Conservation (phyloP, 2,329 filamentous ascomycete genomes). For the Periglandula ipomoeae region DNA sequence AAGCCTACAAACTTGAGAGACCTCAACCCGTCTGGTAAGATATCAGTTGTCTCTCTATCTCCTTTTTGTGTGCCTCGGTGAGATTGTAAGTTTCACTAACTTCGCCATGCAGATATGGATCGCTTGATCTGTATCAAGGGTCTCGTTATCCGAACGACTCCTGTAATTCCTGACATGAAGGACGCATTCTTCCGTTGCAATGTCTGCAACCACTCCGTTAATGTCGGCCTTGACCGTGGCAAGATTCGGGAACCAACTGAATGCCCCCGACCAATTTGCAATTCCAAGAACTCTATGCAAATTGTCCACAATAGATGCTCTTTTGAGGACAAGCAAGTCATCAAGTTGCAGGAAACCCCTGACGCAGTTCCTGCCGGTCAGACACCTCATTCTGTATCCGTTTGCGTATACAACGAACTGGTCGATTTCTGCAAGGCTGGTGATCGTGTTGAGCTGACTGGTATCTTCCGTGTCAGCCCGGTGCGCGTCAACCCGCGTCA, state of each 20-base stretch:
- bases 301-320: constrained; percentile 92
- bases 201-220: constrained; percentile 83
- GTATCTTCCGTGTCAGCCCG: constrained; percentile 91
- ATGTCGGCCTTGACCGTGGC: constrained; percentile 86
- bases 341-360: constrained; percentile 96
- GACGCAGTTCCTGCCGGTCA: constrained; percentile 92
- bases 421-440: constrained; percentile 97
- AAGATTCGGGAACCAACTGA: constrained; percentile 91
- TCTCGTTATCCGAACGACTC: constrained; percentile 88
- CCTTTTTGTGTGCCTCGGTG: background rate
- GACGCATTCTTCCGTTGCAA: constrained; percentile 96
- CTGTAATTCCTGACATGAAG: constrained; percentile 98
- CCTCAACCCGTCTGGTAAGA: constrained; percentile 69
- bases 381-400: constrained; percentile 91
- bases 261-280: constrained; percentile 75
- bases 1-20: constrained; percentile 85
- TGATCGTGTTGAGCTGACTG: constrained; percentile 90
- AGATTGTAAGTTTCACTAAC: background rate
- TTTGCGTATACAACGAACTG: constrained; percentile 93
- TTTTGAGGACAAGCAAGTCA: constrained; percentile 96
- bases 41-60: background rate
- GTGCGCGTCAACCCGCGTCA: constrained; percentile 92
- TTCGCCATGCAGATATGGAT: constrained; percentile 63
- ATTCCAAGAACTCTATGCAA: constrained; percentile 90
- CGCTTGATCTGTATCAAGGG: constrained; percentile 93